Evolutionary conservation across 2,329 filamentous ascomycete genomes (phyloP).

Genomic region (Saccharata proteae): DNA sequence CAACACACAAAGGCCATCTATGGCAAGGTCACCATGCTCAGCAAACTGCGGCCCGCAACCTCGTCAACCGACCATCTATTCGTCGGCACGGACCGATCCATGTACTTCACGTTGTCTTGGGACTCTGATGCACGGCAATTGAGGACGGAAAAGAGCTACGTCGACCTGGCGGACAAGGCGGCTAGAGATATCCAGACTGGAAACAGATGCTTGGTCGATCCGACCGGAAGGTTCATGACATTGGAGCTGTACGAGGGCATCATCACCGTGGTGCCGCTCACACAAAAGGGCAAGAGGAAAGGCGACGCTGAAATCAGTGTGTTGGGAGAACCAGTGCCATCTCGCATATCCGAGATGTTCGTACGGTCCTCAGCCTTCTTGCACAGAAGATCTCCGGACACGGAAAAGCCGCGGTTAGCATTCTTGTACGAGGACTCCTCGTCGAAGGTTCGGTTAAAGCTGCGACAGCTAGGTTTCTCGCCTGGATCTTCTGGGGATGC

Average conservation of each 20-base stretch:
- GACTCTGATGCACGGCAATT: conserved; percentile 45
- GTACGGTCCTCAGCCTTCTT: conserved; percentile 56
- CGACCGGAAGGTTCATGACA: conserved; percentile 56
- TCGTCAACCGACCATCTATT: conserved; percentile 75
- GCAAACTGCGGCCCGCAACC: conserved; percentile 64
- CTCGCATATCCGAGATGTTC: conserved; percentile 54
- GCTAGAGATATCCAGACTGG: conserved; percentile 67
- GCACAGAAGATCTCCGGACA: conserved; percentile 36
- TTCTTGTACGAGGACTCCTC: conserved; percentile 53
- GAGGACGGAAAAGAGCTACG: conserved; percentile 45
- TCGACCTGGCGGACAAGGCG: conserved; percentile 48
- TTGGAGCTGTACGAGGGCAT: conserved; percentile 59
- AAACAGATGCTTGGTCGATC: conserved; percentile 75
- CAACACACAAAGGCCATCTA: conserved; percentile 62
- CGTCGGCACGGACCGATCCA: conserved; percentile 76
- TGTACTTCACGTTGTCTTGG: conserved; percentile 88
- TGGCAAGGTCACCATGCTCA: conserved; percentile 75
- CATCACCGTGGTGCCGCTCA: conserved; percentile 50
- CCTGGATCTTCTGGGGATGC: conserved; percentile 33
- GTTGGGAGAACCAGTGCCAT: conserved; percentile 48
- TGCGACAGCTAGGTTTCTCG: conserved; percentile 43
- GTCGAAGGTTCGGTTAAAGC: conserved; percentile 38
- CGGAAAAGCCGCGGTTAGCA: conserved; percentile 47
- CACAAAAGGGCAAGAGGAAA: conserved; percentile 41
- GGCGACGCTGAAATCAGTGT: conserved; percentile 40